These are phyloP conservation scores for Torulaspora indica DNA, from an alignment of 805 yeast species.

Conservation along the genomic window DNA sequence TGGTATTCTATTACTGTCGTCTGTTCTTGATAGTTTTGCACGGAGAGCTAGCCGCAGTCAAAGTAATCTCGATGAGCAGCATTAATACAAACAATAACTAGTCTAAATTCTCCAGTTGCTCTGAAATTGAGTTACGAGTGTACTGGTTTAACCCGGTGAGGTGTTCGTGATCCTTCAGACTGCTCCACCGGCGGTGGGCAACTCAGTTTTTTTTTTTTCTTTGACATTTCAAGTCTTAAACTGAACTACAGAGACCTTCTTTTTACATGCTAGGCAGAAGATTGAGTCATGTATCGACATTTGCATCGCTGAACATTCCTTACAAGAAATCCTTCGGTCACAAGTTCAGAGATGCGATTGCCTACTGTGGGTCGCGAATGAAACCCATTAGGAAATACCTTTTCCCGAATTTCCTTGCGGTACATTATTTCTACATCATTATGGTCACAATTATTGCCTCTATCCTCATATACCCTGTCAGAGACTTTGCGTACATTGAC, in stretches of 20 bases:
- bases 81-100: too few relatives aligned
- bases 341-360: constrained; percentile 38
- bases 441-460: constrained; percentile 60
- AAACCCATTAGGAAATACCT: constrained; percentile 39
- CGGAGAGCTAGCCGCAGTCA: background rate
- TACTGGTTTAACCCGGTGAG: background rate
- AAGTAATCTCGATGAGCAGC: background rate
- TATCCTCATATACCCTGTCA: constrained; percentile 70
- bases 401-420: constrained; percentile 48
- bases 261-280: constrained; percentile 20
- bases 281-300: constrained; percentile 28
- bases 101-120: background rate
- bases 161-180: background rate
- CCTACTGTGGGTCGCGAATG: constrained; percentile 26
- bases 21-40: background rate
- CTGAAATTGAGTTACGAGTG: background rate
- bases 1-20: background rate
- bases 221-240: too few relatives aligned
- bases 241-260: background rate
- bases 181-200: constrained; percentile 8
- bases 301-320: constrained; percentile 20
- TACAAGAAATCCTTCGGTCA: constrained; percentile 40
- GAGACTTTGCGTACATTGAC: constrained; percentile 66
- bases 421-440: constrained; percentile 70
- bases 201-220: constrained; percentile 2